Evolutionary conservation across 1,284 basidiomycete genomes (phyloP).

Genomic region (Anthracocystis setariae): DNA sequence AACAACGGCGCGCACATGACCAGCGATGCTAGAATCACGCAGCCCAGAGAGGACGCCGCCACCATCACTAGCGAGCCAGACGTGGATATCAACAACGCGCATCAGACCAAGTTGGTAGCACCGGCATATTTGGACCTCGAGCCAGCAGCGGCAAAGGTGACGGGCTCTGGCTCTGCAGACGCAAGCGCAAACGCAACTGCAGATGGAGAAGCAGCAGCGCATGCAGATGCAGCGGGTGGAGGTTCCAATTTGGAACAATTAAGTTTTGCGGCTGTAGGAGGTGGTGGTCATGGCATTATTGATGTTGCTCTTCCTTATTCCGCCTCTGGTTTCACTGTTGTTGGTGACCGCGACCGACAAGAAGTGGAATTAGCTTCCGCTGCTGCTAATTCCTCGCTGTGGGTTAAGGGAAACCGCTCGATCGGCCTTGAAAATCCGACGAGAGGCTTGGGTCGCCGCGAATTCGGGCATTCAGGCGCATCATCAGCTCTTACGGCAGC

Average conservation of each 20-base stretch:
- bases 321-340: neutral
- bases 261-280: neutral
- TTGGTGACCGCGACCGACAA: too few relatives aligned
- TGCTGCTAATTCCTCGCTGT: constrained; percentile 3
- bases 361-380: too few relatives aligned
- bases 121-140: neutral
- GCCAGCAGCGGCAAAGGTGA: neutral
- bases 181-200: neutral
- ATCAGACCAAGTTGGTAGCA: neutral
- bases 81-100: neutral
- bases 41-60: neutral
- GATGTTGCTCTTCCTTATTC: too few relatives aligned
- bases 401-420: constrained; percentile 15
- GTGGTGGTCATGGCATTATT: too few relatives aligned
- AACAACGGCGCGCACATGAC: neutral
- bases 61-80: neutral
- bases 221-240: neutral
- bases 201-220: neutral
- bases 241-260: neutral
- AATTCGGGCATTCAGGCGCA: constrained; percentile 1
- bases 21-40: neutral
- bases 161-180: too few relatives aligned
- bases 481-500: constrained; percentile 1
- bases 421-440: constrained; percentile 30
- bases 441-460: constrained; percentile 14